Base-by-base conservation (phyloP, 345 rosid genomes). In the Lumnitzera racemosa region DNA sequence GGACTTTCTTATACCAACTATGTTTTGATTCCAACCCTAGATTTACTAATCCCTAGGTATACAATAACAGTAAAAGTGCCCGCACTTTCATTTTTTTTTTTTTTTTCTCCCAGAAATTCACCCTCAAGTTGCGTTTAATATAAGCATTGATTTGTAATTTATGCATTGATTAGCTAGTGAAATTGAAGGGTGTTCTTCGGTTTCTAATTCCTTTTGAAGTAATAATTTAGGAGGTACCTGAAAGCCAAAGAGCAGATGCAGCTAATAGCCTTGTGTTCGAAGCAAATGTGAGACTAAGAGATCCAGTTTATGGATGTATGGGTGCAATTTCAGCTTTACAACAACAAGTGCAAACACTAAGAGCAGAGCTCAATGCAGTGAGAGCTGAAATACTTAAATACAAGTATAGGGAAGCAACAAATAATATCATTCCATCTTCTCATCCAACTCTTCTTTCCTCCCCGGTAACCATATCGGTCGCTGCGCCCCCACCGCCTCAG, bases 271-370 rank as follows among this genome's bases (percentile, higher is more conserved):
- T 94, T 0, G 97, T 94, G 24, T 89, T 84, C 56, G 99, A 94
- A 67, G 99, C 99, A 20, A 94, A 94, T 61, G 88, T 89, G 72
- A 80, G 99, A 80, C 80, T 94, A 55, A 75, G 97, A 78, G 99
- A 94, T 70, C 97, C 99, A 0, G 88, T 94, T 27, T 87, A 94
- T 58, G 99, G 99, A 10, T 89, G 99, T 81, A 84, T 87, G 96
- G 98, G 99, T 49, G 99, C 95, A 63, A 89, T 94, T 47, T 94
- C 95, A 58, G 81, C 91, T 47, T 71, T 94, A 63, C 97, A 94
- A 49, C 99, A 94, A 47, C 95, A 89, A 78, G 72, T 94, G 43
- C 97, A 94, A 72, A 72, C 85, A 49, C 75, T 94, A 64, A 90
- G 90, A 76, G 72, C 82, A 24, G 95, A 94, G 70, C 79, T 94